Evolutionary conservation across 495 filamentous ascomycete species (phyloP), one percentile per base, ranked within the genome.

Genomic region (Cenococcum geophilum): DNA sequence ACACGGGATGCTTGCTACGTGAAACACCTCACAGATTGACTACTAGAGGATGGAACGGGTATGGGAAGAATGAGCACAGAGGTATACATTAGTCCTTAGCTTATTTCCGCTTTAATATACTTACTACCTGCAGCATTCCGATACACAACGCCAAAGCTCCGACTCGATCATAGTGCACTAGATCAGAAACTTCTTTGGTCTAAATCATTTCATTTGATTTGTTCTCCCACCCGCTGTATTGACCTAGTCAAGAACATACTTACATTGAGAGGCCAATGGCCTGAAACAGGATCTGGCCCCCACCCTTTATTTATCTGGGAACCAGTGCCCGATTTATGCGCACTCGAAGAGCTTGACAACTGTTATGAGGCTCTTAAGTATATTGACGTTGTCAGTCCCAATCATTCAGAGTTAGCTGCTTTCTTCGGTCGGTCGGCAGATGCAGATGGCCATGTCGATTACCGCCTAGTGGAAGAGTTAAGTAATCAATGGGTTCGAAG

Each of bases 1-100:
- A 82, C 14, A 96, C 91, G 8, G 79, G 81, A 5, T 85, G 83
- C 54, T 59, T 87, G 16, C 76, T 96, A 58, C 81, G 92, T 35
- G 76, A 83, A 54, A 82, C 86, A 12, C 79, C 79, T 6, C 70
- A 80, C 1, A 81, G 90, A 35, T 75, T 88, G 14, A 97, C 92
- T 12, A 97, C 93, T 0, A 83, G 90, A 23, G 92, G 88, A 34
- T 96, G 89, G 87, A 97, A 97, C 70, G 86, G 88, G 57, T 97
- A 97, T 72, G 81, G 77, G 16, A 69, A 71, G 8, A 72, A 81
- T 62, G 82, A 83, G 65, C 75, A 80, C 58, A 73, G 83, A 76
- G 78, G 83, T 83, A 60, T 60, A 71, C 62, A 42, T 8, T 32
- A 40, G 5, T 54, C 11, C 40, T 32, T 27, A 32, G 16, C 45